These are phyloP conservation scores for Dalechampia spathulata DNA, from an alignment of 441 rosid genomes.

Conservation along the genomic window DNA sequence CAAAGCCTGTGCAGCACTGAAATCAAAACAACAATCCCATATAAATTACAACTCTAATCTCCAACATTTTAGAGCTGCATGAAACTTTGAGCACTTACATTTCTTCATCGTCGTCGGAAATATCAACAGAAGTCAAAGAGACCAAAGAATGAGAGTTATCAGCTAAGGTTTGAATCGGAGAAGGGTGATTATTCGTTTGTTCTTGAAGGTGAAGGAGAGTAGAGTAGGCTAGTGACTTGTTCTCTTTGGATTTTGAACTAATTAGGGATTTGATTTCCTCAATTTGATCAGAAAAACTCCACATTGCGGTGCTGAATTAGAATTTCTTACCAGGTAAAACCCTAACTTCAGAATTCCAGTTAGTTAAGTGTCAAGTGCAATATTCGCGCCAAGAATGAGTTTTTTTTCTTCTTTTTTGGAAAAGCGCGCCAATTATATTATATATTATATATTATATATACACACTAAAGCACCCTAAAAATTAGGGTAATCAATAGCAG, in stretches of 20 bases:
- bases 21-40: slow-evolving; percentile 1
- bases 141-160: slow-evolving; percentile 19
- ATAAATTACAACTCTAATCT: too few species aligned
- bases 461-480: too few species aligned
- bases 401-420: too few species aligned
- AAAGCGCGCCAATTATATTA: too few species aligned
- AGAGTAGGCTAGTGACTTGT: slow-evolving; percentile 36
- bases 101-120: slow-evolving; percentile 37
- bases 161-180: slow-evolving; percentile 26
- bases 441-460: too few species aligned
- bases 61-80: too few species aligned
- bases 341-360: slow-evolving; percentile 5
- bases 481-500: too few species aligned
- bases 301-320: slow-evolving; percentile 19
- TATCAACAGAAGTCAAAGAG: slow-evolving; percentile 18
- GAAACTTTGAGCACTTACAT: slow-evolving; percentile 18
- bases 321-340: not conserved
- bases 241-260: slow-evolving; percentile 21
- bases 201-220: slow-evolving; percentile 32
- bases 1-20: slow-evolving; percentile 51
- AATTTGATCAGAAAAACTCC: slow-evolving; percentile 20
- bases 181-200: slow-evolving; percentile 19
- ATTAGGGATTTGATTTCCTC: slow-evolving; percentile 31
- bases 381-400: slow-evolving; percentile 33
- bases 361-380: not conserved